Evolutionary conservation across 352 stramenopile species (phyloP), one percentile per base, ranked within the genome.

Genomic region (Blastocystis sp.): DNA sequence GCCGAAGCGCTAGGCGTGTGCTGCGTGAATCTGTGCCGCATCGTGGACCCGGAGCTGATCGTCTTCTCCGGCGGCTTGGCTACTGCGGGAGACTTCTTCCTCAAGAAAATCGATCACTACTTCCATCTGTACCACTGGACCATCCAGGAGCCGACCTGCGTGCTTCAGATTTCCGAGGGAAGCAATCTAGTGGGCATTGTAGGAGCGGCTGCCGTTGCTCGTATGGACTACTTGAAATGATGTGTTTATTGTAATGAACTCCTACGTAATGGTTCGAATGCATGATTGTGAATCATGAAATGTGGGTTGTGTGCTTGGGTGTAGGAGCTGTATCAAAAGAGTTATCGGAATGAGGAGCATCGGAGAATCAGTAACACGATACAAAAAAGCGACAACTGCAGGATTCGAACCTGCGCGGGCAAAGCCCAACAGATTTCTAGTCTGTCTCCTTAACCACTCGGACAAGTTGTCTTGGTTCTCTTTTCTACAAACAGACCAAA

Each of bases 21-120:
- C 67, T 78, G 67, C 44, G 67, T 78, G 46, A 78, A 78, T 27
- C 51, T 78, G 29, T 78, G 46, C 44, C 46, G 67, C 32, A 29
- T 78, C 9, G 11, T 78, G n/a, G 67, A 78, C 36, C 67, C 67
- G 27, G 46, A 78, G 38, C 32, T 78, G n/a, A 78, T 78, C 36
- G 67, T 78, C 14, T 78, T 78, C 67, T 64, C 67, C 8, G 67
- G 67, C 14, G 67, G 67, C 24, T 40, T 78, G 46, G 67, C 67
- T 34, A 7, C 32, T 11, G 36, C 67, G 8, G 67, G 67, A 8
- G 67, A 78, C 24, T 78, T 78, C 67, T 24, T 78, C 14, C 51
- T 78, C 8, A 36, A 78, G 21, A 78, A 78, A 24, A 78, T 78
- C 1, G 46, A 78, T 11, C 6, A 64, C 9, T 24, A 69, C 9